Evolutionary conservation across 805 yeast species (phyloP).

Genomic region (Schwanniomyces occidentalis): DNA sequence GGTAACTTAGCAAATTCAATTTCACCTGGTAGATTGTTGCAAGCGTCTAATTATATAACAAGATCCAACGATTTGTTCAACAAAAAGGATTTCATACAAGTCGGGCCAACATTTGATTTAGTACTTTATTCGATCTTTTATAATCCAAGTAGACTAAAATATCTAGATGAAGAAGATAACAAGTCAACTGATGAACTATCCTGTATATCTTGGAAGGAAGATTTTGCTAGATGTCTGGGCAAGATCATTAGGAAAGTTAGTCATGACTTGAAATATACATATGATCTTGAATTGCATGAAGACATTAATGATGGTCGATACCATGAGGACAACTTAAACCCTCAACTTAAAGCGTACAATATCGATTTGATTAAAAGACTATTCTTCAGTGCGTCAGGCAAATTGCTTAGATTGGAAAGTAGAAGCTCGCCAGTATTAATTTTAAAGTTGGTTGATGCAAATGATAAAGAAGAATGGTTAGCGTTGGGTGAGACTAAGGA

Average conservation of each 20-base stretch:
- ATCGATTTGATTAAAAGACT: slow-evolving; percentile 48
- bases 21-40: slow-evolving; percentile 67
- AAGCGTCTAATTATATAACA: slow-evolving; percentile 52
- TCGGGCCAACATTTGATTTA: slow-evolving; percentile 63
- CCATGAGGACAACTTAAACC: slow-evolving; percentile 52
- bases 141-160: slow-evolving; percentile 46
- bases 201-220: slow-evolving; percentile 72
- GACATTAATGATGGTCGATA: slow-evolving; percentile 70
- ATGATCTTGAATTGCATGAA: slow-evolving; percentile 51
- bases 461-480: slow-evolving; percentile 43
- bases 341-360: slow-evolving; percentile 32
- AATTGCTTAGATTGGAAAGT: slow-evolving; percentile 60
- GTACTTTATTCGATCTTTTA: slow-evolving; percentile 65
- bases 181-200: slow-evolving; percentile 20
- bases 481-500: slow-evolving; percentile 46
- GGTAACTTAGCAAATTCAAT: slow-evolving; percentile 50
- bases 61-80: slow-evolving; percentile 31
- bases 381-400: slow-evolving; percentile 72
- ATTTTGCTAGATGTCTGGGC: slow-evolving; percentile 56
- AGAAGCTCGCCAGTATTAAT: slow-evolving; percentile 66
- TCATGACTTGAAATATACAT: slow-evolving; percentile 30
- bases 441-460: slow-evolving; percentile 41
- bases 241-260: slow-evolving; percentile 30
- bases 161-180: slow-evolving; percentile 21
- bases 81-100: slow-evolving; percentile 19